Evolutionary conservation across 257 asterid species (phyloP), one percentile per base, ranked within the genome.

Genomic region (Solanum neorickii): DNA sequence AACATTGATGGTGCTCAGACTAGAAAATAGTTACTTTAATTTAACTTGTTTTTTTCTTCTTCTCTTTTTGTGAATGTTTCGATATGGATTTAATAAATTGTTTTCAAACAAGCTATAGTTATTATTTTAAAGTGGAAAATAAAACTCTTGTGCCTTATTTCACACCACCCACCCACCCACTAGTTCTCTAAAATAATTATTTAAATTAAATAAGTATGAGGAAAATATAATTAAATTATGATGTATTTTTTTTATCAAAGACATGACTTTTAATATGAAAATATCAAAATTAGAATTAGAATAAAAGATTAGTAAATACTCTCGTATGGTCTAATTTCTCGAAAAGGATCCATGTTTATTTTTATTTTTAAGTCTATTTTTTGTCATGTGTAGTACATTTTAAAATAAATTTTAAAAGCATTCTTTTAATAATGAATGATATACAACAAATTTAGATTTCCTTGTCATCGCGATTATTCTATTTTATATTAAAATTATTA

Each of bases 261-360:
- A 0, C 0, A 5, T n/a, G 0, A 62, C 12, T n/a, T n/a, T 62
- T 62, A 0, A 5, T 7, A 23, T 23, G 3, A 23, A 23, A 0
- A 62, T 23, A 62, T 62, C 15, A 3, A 62, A 3, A 1, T 62
- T 0, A 23, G 9, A 56, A 18, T 23, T 62, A 62, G 12, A 7
- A 5, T 62, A 62, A 14, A 62, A 62, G 7, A 0, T 62, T 62
- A 10, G 3, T 56, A 56, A 7, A 56, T 18, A 3, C 3, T 56
- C 4, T 3, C 2, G 2, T 52, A 52, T 52, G 10, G 10, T 52
- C n/a, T 52, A 52, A 77, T n/a, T 77, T 77, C 60, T 16, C 2
- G 13, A n/a, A 76, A 77, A 42, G n/a, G 0, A 7, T 42, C 9
- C 12, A 77, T 27, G 25, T 39, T 23, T 41, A 12, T 42, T 37